Evolutionary conservation across 192 early-diverging fungal species (phyloP).

Genomic region (Spizellomyces sp.): DNA sequence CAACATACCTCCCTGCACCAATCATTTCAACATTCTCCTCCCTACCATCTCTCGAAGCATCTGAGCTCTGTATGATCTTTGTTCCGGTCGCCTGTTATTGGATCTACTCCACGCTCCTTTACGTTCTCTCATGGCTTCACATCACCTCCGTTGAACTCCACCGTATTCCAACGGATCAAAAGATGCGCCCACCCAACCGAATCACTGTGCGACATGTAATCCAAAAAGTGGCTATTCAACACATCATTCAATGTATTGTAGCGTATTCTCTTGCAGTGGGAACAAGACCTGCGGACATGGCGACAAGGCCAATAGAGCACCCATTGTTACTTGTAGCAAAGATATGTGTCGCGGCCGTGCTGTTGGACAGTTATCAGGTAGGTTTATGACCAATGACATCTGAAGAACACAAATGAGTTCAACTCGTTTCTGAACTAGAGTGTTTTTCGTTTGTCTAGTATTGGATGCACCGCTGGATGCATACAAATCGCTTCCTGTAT

Average conservation of each 20-base stretch:
- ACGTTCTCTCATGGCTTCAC: conserved; percentile 60
- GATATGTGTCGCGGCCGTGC: conserved; percentile 35
- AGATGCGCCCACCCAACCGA: conserved; percentile 59
- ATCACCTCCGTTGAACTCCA: conserved; percentile 70
- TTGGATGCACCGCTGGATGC: conserved; percentile 74
- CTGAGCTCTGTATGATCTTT: conserved; percentile 43
- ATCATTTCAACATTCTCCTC: background rate
- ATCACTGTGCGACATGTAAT: conserved; percentile 68
- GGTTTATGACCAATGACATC: background rate
- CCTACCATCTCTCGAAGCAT: conserved; percentile 15
- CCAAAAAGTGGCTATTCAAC: conserved; percentile 67
- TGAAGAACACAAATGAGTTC: background rate
- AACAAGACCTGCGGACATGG: conserved; percentile 28
- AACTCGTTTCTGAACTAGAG: conserved; percentile 4
- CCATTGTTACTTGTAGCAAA: conserved; percentile 35
- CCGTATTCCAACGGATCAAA: conserved; percentile 61
- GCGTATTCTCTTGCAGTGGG: conserved; percentile 42
- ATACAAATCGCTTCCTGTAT: conserved; percentile 71
- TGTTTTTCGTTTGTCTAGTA: conserved; percentile 49
- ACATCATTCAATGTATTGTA: conserved; percentile 61
- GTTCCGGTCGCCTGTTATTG: conserved; percentile 67
- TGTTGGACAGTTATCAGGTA: conserved; percentile 54
- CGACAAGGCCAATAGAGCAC: conserved; percentile 35
- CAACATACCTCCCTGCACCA: background rate
- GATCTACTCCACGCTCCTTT: conserved; percentile 68